Base-by-base conservation (phyloP, 176 grass and related monocot species). In the Cymbopogon citratus region DNA sequence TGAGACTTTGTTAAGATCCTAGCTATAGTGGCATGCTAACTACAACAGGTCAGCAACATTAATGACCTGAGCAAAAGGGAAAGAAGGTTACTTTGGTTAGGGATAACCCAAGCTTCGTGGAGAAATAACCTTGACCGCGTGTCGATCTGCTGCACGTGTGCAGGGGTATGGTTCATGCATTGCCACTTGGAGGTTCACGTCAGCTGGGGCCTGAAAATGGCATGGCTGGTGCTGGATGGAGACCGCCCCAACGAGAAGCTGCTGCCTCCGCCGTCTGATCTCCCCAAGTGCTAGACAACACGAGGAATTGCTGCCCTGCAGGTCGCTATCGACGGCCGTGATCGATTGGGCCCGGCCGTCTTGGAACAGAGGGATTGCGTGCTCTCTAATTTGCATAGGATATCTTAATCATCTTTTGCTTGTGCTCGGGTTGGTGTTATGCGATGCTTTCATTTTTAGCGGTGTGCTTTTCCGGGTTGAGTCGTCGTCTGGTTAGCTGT, bases 161-260 rank as follows among this genome's bases (percentile, higher is more conserved):
- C 76, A 97, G 91, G 91, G 6, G 91, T 93, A 18, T 93, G 91
- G 91, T 97, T 93, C 74, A 89, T 97, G 94, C 94, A 97, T 73
- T 97, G 94, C 73, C 94, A 97, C 63, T n/a, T 97, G 82, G 91
- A 97, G 51, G 88, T 85, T 7, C 91, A 97, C 78, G 87, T 90
- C n/a, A 97, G 90, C 66, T 97, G 94, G 94, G 94, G 88, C 18
- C 81, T 97, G 23, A 97, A 89, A 19, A 97, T 97, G 94, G 88
- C 94, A 66, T 93, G 91, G 87, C 29, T 97, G 74, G 94, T 93
- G 71, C 78, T 89, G 69, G 88, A 97, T 59, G 94, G 94, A 38
- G 87, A 65, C 23, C 73, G 84, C 7, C 91, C 88, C 51, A 35
- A 89, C 73, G 80, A 93, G 86, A 93, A 90, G 83, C 74, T 97